Conservation (phyloP, 306 rosid species). For the Casuarina glauca region DNA sequence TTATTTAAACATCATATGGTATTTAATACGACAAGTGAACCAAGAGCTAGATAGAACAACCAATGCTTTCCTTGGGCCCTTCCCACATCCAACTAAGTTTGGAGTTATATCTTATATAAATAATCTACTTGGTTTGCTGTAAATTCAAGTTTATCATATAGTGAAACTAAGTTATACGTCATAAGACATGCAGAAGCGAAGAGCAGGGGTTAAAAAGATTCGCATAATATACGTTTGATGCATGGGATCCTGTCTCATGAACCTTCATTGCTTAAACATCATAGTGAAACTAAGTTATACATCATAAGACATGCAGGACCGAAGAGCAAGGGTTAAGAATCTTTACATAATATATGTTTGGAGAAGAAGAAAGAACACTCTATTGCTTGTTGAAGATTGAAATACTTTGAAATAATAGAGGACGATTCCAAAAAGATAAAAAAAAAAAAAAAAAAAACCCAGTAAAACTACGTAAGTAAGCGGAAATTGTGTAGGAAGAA, state of each 20-base stretch:
- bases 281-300: no score
- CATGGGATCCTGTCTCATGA: no score
- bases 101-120: no score
- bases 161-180: neutral
- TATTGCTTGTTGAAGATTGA: neutral
- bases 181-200: neutral
- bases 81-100: no score
- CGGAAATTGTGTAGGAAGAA: conserved; percentile 24
- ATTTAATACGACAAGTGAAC: neutral
- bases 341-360: neutral
- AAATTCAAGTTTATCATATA: neutral
- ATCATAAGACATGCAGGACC: neutral
- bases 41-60: no score
- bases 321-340: neutral
- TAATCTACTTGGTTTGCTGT: no score
- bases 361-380: neutral
- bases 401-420: neutral
- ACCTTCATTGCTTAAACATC: no score
- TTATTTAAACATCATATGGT: neutral
- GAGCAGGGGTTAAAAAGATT: neutral
- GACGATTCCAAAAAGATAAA: neutral
- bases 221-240: neutral
- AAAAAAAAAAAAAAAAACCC: neutral
- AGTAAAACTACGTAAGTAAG: neutral
- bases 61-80: no score